These are phyloP conservation scores for Phytophthora pluvialis DNA, from an alignment of 352 stramenopile genomes.

Conservation along the genomic window DNA sequence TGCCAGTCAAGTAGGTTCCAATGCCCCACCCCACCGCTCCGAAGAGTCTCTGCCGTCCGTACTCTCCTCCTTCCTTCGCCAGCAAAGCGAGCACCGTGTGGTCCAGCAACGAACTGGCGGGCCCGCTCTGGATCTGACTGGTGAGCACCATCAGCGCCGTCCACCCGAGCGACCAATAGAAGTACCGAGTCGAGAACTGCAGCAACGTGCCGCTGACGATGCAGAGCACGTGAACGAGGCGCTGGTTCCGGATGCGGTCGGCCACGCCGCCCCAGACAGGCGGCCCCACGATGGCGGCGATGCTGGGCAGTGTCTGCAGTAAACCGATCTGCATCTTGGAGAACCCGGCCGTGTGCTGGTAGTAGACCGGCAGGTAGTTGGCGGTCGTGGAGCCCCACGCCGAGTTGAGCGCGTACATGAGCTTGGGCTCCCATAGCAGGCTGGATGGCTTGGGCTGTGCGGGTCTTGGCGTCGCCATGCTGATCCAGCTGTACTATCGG, in stretches of 20 bases:
- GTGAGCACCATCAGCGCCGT: conserved; percentile 51
- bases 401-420: conserved; percentile 71
- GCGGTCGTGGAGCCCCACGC: conserved; percentile 58
- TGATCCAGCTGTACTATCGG: no score
- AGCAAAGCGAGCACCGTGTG: conserved; percentile 69
- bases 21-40: conserved; percentile 67
- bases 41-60: conserved; percentile 80
- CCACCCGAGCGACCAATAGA: conserved; percentile 44
- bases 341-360: conserved; percentile 60
- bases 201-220: conserved; percentile 58
- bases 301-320: conserved; percentile 63
- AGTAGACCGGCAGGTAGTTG: conserved; percentile 81
- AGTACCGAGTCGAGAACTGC: conserved; percentile 57
- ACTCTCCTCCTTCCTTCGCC: conserved; percentile 64
- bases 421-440: conserved; percentile 60
- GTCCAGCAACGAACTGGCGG: conserved; percentile 65
- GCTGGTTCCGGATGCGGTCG: conserved; percentile 61
- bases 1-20: conserved; percentile 61
- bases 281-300: conserved; percentile 63
- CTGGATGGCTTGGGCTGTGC: neutral
- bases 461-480: conserved; percentile 1
- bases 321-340: conserved; percentile 78
- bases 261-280: conserved; percentile 74
- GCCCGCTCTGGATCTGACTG: conserved; percentile 58
- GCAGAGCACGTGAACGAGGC: conserved; percentile 67